phyloP scores from a whole-genome alignment of 768 basidiomycete genomes.

The Agaricus bisporus region DNA sequence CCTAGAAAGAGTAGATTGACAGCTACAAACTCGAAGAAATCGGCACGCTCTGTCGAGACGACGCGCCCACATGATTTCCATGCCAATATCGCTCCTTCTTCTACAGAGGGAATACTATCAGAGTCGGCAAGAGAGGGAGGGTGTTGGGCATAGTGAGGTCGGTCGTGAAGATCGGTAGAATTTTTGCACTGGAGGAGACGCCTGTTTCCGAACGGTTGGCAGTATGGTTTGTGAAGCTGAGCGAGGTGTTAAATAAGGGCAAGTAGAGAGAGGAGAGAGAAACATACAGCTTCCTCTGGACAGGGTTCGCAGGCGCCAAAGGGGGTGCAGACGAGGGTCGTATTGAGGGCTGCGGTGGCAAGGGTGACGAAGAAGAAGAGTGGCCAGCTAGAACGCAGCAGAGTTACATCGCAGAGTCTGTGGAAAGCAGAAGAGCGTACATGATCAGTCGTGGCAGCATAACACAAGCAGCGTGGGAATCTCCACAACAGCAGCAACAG shows the following conservation, averaged over 20 bases:
- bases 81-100: slow-evolving; percentile 60
- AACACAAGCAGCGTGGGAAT: slow-evolving; percentile 11
- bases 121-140: slow-evolving; percentile 14
- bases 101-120: slow-evolving; percentile 15
- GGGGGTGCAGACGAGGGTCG: slow-evolving; percentile 40
- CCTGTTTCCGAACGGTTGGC: slow-evolving; percentile 93
- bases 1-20: slow-evolving; percentile 73
- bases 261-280: slow-evolving; percentile 5
- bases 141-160: slow-evolving; percentile 3
- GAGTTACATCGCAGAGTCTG: neutral
- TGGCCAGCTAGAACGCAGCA: neutral
- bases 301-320: slow-evolving; percentile 59
- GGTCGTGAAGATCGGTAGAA: slow-evolving; percentile 5
- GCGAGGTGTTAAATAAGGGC: slow-evolving; percentile 1
- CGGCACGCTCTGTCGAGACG: slow-evolving; percentile 66
- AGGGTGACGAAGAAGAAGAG: neutral
- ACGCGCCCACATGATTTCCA: slow-evolving; percentile 95
- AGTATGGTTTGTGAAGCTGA: slow-evolving; percentile 83
- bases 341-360: neutral
- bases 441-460: slow-evolving; percentile 4
- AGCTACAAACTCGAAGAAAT: slow-evolving; percentile 89
- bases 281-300: slow-evolving; percentile 52
- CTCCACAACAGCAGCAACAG: neutral
- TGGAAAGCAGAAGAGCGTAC: neutral
- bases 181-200: slow-evolving; percentile 79